Conservation (phyloP, 768 basidiomycete genomes). For the Psilocybe subaeruginosa region DNA sequence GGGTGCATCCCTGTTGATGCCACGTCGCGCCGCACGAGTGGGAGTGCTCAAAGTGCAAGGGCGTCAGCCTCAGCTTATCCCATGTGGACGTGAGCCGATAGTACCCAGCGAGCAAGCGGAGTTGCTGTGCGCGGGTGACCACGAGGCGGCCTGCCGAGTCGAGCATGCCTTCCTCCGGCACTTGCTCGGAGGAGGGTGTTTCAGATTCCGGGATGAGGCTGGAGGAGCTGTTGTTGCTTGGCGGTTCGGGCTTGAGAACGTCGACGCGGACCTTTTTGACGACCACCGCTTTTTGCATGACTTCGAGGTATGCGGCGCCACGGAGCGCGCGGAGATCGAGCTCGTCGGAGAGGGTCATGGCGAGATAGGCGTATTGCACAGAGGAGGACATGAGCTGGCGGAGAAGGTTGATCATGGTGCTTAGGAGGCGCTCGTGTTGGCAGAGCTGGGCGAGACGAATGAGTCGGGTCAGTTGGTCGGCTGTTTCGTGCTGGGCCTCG, state of each 20-base stretch:
- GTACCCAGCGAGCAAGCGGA: slow-evolving; percentile 70
- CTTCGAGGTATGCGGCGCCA: slow-evolving; percentile 71
- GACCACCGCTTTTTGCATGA: slow-evolving; percentile 64
- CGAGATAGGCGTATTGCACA: slow-evolving; percentile 69
- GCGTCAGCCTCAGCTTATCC: slow-evolving; percentile 62
- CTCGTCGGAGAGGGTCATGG: slow-evolving; percentile 76
- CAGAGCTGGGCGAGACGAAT: slow-evolving; percentile 72
- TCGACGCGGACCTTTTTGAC: slow-evolving; percentile 40
- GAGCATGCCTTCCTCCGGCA: slow-evolving; percentile 34
- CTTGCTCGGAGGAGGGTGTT: slow-evolving; percentile 16
- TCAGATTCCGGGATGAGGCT: neutral
- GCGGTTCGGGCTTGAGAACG: slow-evolving; percentile 16
- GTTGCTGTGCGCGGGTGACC: slow-evolving; percentile 59
- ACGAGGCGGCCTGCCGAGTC: slow-evolving; percentile 38
- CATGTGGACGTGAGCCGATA: slow-evolving; percentile 68
- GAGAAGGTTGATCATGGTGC: slow-evolving; percentile 61
- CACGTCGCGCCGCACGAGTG: slow-evolving; percentile 66
- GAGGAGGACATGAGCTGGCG: slow-evolving; percentile 64
- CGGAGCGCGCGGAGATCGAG: slow-evolving; percentile 60
- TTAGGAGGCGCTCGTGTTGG: slow-evolving; percentile 59
- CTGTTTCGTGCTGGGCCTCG: slow-evolving; percentile 31
- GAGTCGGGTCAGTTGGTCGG: slow-evolving; percentile 58
- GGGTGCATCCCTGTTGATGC: slow-evolving; percentile 73
- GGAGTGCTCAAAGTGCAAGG: slow-evolving; percentile 68
- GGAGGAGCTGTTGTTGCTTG: neutral